Conservation (phyloP, 345 rosid species). For the Pseudoturritis turrita region DNA sequence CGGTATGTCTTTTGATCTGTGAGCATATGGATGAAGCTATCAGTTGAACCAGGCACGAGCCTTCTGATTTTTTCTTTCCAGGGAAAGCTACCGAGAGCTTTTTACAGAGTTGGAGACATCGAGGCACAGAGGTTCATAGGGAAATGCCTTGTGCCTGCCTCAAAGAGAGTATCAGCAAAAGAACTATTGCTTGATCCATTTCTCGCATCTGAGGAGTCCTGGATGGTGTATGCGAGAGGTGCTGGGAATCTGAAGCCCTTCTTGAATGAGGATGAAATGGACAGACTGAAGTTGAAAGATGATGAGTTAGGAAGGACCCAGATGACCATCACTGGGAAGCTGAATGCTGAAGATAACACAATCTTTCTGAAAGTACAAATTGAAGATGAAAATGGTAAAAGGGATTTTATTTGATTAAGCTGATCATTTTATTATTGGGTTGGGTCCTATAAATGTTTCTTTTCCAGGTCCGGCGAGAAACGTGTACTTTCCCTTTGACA, state of each 20-base stretch:
- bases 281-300: constrained; percentile 44
- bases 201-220: constrained; percentile 44
- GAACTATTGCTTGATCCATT: constrained; percentile 63
- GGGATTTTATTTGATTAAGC: background rate
- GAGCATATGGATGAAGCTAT: constrained; percentile 16
- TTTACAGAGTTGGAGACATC: constrained; percentile 50
- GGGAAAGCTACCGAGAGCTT: constrained; percentile 76
- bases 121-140: constrained; percentile 67
- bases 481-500: constrained; percentile 62
- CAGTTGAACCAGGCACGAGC: background rate
- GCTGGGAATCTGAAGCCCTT: constrained; percentile 45
- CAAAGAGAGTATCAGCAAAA: constrained; percentile 61
- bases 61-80: constrained; percentile 20
- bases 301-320: constrained; percentile 36
- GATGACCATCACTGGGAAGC: constrained; percentile 68
- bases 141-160: constrained; percentile 57
- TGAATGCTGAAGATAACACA: constrained; percentile 65
- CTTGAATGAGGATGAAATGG: constrained; percentile 49
- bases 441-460: background rate
- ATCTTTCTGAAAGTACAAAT: constrained; percentile 58
- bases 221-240: constrained; percentile 24
- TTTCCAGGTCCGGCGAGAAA: constrained; percentile 46
- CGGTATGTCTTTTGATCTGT: constrained; percentile 38
- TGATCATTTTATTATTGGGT: background rate
- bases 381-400: constrained; percentile 49